These are phyloP conservation scores for Talaromyces proteolyticus DNA, from an alignment of 495 filamentous ascomycete genomes.

Conservation along the genomic window DNA sequence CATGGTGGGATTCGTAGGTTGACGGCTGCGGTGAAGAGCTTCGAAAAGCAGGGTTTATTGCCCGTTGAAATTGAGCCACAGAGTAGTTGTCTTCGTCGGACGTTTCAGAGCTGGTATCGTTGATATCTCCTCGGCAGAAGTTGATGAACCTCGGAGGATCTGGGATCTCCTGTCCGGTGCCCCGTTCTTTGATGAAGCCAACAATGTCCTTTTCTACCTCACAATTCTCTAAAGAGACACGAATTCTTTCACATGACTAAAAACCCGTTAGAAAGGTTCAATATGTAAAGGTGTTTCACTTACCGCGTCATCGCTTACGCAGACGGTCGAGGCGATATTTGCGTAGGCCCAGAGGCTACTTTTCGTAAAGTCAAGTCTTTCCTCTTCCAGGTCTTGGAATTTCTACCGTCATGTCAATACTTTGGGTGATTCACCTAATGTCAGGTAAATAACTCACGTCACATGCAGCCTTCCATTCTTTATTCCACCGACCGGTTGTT, in stretches of 20 bases:
- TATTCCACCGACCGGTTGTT: slow-evolving; percentile 92
- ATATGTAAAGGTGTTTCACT: slow-evolving; percentile 15
- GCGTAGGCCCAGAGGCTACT: slow-evolving; percentile 96
- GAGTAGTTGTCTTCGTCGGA: slow-evolving; percentile 83
- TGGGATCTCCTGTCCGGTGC: slow-evolving; percentile 95
- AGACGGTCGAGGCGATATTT: slow-evolving; percentile 96
- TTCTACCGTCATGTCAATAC: slow-evolving; percentile 45
- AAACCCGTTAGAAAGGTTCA: slow-evolving; percentile 13
- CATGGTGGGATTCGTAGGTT: slow-evolving; percentile 83
- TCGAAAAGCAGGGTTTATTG: slow-evolving; percentile 91
- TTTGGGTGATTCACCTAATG: slow-evolving; percentile 5
- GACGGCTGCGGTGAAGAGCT: slow-evolving; percentile 86
- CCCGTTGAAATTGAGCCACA: slow-evolving; percentile 90
- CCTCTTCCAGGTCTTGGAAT: slow-evolving; percentile 99
- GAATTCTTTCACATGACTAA: slow-evolving; percentile 88
- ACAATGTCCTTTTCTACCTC: slow-evolving; percentile 96
- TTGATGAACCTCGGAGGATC: slow-evolving; percentile 98
- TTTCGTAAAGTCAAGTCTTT: slow-evolving; percentile 93
- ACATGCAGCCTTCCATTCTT: slow-evolving; percentile 95
- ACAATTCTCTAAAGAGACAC: slow-evolving; percentile 89
- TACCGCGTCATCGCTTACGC: slow-evolving; percentile 92
- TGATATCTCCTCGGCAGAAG: slow-evolving; percentile 86
- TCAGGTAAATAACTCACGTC: slow-evolving; percentile 48
- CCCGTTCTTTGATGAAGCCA: slow-evolving; percentile 79
- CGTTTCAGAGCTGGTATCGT: slow-evolving; percentile 73